Conservation (phyloP, 2,329 filamentous ascomycete genomes). For the Claviceps capensis region DNA sequence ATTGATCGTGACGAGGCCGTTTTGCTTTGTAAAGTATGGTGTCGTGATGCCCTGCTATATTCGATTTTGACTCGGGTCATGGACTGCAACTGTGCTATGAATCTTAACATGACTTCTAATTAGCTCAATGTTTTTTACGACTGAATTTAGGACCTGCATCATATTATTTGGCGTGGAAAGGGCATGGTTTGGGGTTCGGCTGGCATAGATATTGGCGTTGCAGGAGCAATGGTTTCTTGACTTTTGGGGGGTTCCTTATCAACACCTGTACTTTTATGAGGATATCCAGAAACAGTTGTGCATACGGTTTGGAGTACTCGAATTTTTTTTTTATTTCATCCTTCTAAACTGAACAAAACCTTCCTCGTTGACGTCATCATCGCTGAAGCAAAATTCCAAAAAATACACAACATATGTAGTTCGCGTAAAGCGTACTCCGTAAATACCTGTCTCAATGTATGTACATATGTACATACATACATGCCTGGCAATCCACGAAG, state of each 20-base stretch:
- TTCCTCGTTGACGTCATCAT: not conserved
- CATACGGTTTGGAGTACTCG: constrained; percentile 9
- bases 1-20: not conserved
- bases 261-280: not conserved
- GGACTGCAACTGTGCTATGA: not conserved
- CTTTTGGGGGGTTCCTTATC: not conserved
- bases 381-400: not conserved
- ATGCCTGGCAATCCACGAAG: too few relatives aligned
- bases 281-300: constrained; percentile 3
- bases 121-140: constrained; percentile 5
- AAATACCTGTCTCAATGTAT: too few relatives aligned
- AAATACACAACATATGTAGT: not conserved
- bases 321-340: not conserved
- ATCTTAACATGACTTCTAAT: not conserved
- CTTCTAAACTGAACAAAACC: not conserved
- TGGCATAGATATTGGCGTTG: constrained; percentile 11
- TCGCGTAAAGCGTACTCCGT: too few relatives aligned
- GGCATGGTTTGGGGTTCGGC: constrained; percentile 15
- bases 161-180: constrained; percentile 8
- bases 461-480: too few relatives aligned
- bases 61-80: not conserved
- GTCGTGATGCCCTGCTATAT: not conserved
- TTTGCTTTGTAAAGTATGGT: not conserved
- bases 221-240: constrained; percentile 1
- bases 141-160: constrained; percentile 9